Base-by-base conservation (phyloP, 179 eudicot species). In the Nepenthes alata region DNA sequence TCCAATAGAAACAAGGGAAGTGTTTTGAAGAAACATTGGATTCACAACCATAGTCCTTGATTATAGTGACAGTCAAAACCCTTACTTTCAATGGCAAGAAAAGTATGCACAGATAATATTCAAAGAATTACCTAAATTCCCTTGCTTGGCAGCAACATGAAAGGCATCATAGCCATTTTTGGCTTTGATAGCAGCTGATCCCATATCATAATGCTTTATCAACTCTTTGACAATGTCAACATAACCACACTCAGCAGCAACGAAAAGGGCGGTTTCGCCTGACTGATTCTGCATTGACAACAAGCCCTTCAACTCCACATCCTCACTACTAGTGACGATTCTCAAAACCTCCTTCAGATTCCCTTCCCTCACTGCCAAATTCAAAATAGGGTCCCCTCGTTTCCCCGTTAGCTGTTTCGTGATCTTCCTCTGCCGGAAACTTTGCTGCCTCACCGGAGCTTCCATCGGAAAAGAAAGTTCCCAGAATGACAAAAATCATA, bases 81-180 rank as follows among this genome's bases (percentile, higher is more conserved):
- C 5, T 41, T 41, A 41, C 8, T 41, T 7, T 41, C 8, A 4
- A 4, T 1, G 45, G 8, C 45, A 1, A 41, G 45, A 4, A 41
- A 4, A 41, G 8, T 7, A 41, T 41, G 2, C 45, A 7, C 45
- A 7, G 15, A 50, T 11, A 7, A 50, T 11, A 7, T 11, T 6
- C 4, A 50, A 50, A 4, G 45, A n/a, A 64, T 70, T 48, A 82
- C 86, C 83, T 55, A 82, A 59, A 59, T 82, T 56, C 50, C 86
- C 83, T 60, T 76, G 76, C 67, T 77, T 82, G 55, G 83, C 79
- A 25, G 83, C 83, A 68, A 82, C 63, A 60, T 76, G 86, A 67
- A 82, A 77, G 52, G 86, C 81, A 76, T 82, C 83, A 61, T 25
- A 77, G 7, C 81, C 83, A 74, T 75, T 82, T 44, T 45, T 79